phyloP scores from a whole-genome alignment of 2,329 filamentous ascomycete genomes.

The Curvularia hawaiiensis region DNA sequence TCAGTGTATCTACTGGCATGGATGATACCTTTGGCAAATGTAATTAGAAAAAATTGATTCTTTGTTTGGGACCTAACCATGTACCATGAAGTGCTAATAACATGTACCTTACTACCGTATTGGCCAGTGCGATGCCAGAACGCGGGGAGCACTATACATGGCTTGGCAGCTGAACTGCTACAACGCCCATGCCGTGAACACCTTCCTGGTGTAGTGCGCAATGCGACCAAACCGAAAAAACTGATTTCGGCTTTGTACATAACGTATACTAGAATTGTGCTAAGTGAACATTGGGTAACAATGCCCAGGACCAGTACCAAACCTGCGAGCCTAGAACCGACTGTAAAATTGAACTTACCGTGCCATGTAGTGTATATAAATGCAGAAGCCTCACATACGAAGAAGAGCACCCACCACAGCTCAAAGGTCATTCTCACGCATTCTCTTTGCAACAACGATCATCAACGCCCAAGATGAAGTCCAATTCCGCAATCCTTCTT shows the following conservation, averaged over 20 bases:
- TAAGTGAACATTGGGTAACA: not conserved
- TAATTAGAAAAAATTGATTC: not conserved
- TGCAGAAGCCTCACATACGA: too few species aligned
- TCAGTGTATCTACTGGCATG: not conserved
- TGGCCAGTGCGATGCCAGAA: not conserved
- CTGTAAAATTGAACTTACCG: too few species aligned
- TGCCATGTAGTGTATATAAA: not conserved
- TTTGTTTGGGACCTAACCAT: not conserved
- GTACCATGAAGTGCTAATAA: not conserved
- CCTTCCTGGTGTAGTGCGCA: constrained; percentile 1
- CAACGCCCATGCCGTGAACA: not conserved
- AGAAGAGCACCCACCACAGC: too few species aligned
- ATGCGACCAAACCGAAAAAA: not conserved
- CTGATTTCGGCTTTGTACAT: not conserved
- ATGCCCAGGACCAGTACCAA: not conserved
- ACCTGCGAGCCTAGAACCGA: not conserved
- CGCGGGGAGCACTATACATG: not conserved
- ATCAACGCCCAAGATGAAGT: too few species aligned
- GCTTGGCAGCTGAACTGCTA: not conserved
- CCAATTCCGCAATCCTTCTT: too few species aligned
- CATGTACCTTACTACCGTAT: not conserved
- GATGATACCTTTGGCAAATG: not conserved
- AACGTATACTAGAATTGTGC: not conserved
- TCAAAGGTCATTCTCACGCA: too few species aligned
- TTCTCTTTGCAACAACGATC: too few species aligned